Base-by-base conservation (phyloP, 371 early-diverging fungal genomes). In the Apophysomyces ossiformis region DNA sequence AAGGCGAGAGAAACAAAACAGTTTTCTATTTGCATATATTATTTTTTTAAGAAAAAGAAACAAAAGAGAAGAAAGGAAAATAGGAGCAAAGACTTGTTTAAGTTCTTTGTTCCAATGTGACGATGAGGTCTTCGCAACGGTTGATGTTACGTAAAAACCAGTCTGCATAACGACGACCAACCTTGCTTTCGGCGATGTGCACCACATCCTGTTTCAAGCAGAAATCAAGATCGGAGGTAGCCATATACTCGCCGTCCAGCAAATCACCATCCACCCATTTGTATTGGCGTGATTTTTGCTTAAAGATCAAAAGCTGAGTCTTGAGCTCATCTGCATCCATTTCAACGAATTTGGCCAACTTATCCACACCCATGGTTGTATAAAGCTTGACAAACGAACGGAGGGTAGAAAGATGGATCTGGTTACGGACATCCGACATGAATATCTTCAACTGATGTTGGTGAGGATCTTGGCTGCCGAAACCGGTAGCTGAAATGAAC, bases 351-450 rank as follows among this genome's bases (percentile, higher is more conserved):
- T 88, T 81, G 7, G 96, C 92, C 69, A 96, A 80, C 74, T 95
- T 93, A 66, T 88, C 89, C 56, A 93, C 85, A 35, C 87, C 86
- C 87, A 96, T 88, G 38, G 93, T 90, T 15, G 93, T 93, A 83
- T 96, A 96, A 50, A 96, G 85, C 83, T 93, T 94, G 66, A 96
- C 84, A 87, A 92, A 96, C n/a, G 94, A 94, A 21, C 95, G 84
- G 58, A 96, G 83, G 35, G 91, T 92, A 46, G 96, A 92, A 45
- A 95, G 83, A 36, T 89, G 75, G 41, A 92, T 82, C 78, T 94
- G 95, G 73, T 92, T 85, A 32, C 86, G 81, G 36, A 94, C 94
- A 70, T 95, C 93, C 56, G 83, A 73, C 72, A 94, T 69, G 72
- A 96, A 96, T 58, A 93, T 86, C 77, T 86, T 88, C 69, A 87